A percentile compares a stretch with the other conserved stretches of the same genome.
These are phyloP conservation scores for Nymphaea thermarum DNA, from an alignment of 164 flowering plant genomes.

Conservation along the genomic window DNA sequence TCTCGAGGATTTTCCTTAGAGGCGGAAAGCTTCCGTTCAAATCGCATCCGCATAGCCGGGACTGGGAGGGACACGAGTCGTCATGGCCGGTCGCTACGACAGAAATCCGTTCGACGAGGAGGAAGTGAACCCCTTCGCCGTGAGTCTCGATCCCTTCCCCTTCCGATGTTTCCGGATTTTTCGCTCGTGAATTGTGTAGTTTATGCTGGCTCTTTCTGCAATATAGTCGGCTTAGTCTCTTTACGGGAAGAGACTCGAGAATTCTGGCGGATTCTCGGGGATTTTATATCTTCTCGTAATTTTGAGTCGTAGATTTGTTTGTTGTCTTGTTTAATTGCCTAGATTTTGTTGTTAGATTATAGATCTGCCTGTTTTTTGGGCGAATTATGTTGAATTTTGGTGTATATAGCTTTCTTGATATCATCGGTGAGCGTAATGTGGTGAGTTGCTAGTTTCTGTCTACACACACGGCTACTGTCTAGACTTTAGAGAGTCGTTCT, in stretches of 20 bases:
- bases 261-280: not conserved
- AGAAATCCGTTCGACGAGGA: slow-evolving; percentile 70
- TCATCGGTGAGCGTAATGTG: not conserved
- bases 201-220: not conserved
- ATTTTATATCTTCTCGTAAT: not conserved
- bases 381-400: not conserved
- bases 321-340: not conserved
- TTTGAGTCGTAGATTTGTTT: not conserved
- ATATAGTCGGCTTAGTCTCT: not conserved
- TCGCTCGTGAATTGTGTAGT: not conserved
- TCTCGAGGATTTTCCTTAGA: not conserved
- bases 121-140: slow-evolving; percentile 85
- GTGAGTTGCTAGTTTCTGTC: not conserved
- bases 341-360: not conserved
- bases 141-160: slow-evolving; percentile 15
- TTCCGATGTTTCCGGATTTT: not conserved
- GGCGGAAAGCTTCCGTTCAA: not conserved
- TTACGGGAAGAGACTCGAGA: not conserved
- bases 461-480: not conserved
- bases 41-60: not conserved
- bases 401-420: not conserved
- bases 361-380: not conserved
- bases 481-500: not conserved
- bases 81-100: slow-evolving; percentile 69
- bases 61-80: not conserved